Percentiles rank a stretch among this genome's conserved stretches.
These are phyloP conservation scores for Akanthomyces dipterigenus DNA, from an alignment of 2,329 filamentous ascomycete genomes.

Conservation along the genomic window DNA sequence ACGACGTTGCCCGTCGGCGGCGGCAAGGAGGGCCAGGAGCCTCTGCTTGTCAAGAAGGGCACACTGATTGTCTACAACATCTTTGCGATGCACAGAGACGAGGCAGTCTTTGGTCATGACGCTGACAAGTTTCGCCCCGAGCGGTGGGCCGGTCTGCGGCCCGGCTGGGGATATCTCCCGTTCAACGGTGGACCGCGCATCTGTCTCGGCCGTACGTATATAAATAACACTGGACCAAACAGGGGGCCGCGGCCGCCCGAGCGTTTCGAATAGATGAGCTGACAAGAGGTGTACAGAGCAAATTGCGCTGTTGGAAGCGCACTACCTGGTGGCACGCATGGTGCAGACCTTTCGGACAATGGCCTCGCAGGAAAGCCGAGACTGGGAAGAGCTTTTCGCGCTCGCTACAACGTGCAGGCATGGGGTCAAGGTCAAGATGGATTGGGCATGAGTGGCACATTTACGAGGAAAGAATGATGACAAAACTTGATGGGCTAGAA, in stretches of 20 bases:
- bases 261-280: not conserved
- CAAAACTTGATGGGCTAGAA: not conserved
- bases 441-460: not conserved
- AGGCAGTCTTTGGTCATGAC: slow-evolving; percentile 32
- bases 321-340: slow-evolving; percentile 29
- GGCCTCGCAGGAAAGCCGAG: slow-evolving; percentile 21
- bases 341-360: slow-evolving; percentile 26
- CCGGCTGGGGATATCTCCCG: slow-evolving; percentile 42
- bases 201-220: slow-evolving; percentile 26
- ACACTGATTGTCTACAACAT: slow-evolving; percentile 35
- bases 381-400: slow-evolving; percentile 29
- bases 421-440: slow-evolving; percentile 20
- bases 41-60: slow-evolving; percentile 43
- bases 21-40: slow-evolving; percentile 36
- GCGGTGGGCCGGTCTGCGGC: slow-evolving; percentile 29
- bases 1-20: slow-evolving; percentile 45
- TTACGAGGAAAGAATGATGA: not conserved
- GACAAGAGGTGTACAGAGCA: slow-evolving; percentile 23
- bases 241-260: too few relatives aligned
- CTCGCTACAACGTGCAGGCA: slow-evolving; percentile 29
- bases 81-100: slow-evolving; percentile 33
- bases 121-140: slow-evolving; percentile 35
- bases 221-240: not conserved
- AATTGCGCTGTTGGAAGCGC: slow-evolving; percentile 27
- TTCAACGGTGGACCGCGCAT: slow-evolving; percentile 42